Base-by-base conservation (phyloP, 2,329 filamentous ascomycete species). In the Rhytidhysteron rufulum region DNA sequence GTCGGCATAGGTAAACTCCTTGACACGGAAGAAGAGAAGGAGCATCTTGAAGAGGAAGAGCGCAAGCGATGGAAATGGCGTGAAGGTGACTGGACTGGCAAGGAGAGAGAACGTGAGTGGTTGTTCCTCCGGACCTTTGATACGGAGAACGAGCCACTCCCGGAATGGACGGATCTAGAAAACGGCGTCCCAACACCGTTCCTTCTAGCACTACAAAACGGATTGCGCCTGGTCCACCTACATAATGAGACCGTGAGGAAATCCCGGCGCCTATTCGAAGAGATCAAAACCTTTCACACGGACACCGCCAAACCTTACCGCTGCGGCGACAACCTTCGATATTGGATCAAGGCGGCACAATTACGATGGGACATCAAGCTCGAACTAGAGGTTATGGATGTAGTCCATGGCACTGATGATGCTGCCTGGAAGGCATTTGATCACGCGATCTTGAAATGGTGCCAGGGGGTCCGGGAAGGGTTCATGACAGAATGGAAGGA, bases 261-360 rank as follows among this genome's bases (percentile, higher is more conserved):
- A 61, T 96, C 90, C 17, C 83, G 85, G 58, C 79, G 88, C 21
- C 86, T 86, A 6, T 97, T 97, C 61, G 89, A 90, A 38, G 80
- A 87, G 47, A 96, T 98, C 59, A 88, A 88, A 42, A 78, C 79
- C 8, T 96, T 85, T 65, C 93, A 97, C 63, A 83, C 82, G n/a
- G 89, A 98, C 64, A 91, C 93, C 8, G 83, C 82, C 44, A 97
- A 97, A 68, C 93, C 93, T 0, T 98, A 98, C 64, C 85, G 93
- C 35, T 84, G 84, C 47, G 88, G 90, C 3, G 93, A 98, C 54
- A 98, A 98, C 63, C 75, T 98, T 46, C 81, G 89, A 30, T 98
- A 86, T 72, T 98, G 93, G 91, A 79, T 86, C 67, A 98, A 98
- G 71, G 93, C 91, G 1, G 89, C 90, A 6, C 90, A 98, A 69